Base-by-base conservation (phyloP, 2,329 filamentous ascomycete genomes). In the Aplosporella prunicola region DNA sequence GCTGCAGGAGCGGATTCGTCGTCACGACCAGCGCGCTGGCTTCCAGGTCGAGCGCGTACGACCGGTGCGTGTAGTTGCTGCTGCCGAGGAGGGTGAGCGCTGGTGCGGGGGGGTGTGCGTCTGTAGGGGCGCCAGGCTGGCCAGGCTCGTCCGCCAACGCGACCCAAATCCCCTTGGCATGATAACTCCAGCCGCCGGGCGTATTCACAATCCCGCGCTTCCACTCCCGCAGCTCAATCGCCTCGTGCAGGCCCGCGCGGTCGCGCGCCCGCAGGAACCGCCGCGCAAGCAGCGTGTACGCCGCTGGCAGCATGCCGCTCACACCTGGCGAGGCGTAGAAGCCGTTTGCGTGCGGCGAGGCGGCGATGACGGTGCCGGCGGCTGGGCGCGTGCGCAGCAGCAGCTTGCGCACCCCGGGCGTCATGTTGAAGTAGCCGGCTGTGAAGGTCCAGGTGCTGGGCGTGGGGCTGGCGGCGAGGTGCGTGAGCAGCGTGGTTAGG, bases 381-480 rank as follows among this genome's bases (percentile, higher is more conserved):
- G 64, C 61, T 0, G 80, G 82, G 1, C 78, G 73, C 1, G 85
- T 87, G 5, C 72, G 68, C 20, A 98, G 76, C 0, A 98, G 69
- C 1, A 94, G 73, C 25, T 79, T 74, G 2, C 84, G 88, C 14
- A 96, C 74, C 4, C 80, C 78, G 0, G 87, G 82, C 5, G 87
- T 87, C 39, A 93, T 93, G 64, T 98, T 98, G 67, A 98, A 98
- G 64, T 98, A 98, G 35, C 91, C 91, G 0, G 91, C 91, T 1
- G 91, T 96, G 58, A 98, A 96, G 0, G 86, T 91, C 91, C 91
- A 98, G 10, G 77, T 80, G 0, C 82, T 83, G 22, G 75, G 71
- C 8, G 69, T 64, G 50, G 85, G 82, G 5, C 70, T 63, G 0
- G 81, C 72, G 0, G 80, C 71, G 3, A 95, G 71, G 17, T 93